Evolutionary conservation across 31 red algal genomes (phyloP), one percentile per base, ranked within the genome.

Genomic region (Bonnemaisonia californica): DNA sequence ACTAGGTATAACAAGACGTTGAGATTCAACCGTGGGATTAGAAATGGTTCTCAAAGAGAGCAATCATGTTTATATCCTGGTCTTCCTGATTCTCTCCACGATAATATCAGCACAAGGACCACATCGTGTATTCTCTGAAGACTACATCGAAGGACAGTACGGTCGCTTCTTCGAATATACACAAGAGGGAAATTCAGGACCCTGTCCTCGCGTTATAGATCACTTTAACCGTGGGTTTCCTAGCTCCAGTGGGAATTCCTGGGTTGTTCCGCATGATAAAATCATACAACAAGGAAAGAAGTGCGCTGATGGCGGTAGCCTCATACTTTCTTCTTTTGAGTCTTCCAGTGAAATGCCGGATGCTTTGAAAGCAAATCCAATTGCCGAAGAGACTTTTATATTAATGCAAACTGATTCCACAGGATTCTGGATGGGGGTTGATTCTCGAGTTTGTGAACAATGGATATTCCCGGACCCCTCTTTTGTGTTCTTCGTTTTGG

Each of bases 341-440:
- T 36, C 62, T 22, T 41, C 62, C 35, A 76, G 69, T 58, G 23
- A 8, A 18, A 63, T 76, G 56, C 82, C 82, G 18, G 59, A 54
- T 27, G 36, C 54, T 2, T 58, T 85, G 39, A 61, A 62, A 54
- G 57, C 62, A 65, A 85, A 75, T 54, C 41, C 58, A 3, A 85
- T 85, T 56, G 82, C 82, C 3, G 69, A 85, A 41, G 56, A 85
- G 70, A 85, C 82, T 24, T 85, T 85, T 65, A 65, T 21, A 42
- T 41, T 85, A 2, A 85, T 85, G 82, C 65, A 75, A 41, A 58
- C 73, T 11, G 76, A 89, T 31, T 80, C 75, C 2, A 89, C 86
- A 18, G 86, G 86, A 7, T 89, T 89, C 36, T 89, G 86, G 86
- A 73, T 89, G 66, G 86, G 86, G 54, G 71, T 62, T 27, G 86